A percentile compares a stretch with the other conserved stretches of the same genome.
Conservation (phyloP, 2,329 filamentous ascomycete species). For the Fulvia fulva region DNA sequence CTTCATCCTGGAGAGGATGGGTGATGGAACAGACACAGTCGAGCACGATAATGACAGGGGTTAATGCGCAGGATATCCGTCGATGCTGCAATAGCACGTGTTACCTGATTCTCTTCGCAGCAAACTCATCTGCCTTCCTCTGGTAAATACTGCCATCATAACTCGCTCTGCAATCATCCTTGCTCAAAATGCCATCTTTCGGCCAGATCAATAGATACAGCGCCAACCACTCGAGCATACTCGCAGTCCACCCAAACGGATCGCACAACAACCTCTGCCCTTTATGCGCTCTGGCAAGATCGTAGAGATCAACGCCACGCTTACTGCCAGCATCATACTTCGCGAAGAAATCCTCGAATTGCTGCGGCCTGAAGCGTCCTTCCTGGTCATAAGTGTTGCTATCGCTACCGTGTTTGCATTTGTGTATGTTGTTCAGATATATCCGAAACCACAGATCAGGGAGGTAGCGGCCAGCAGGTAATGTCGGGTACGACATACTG, state of each 20-base stretch:
- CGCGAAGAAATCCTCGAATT: constrained; percentile 47
- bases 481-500: constrained; percentile 50
- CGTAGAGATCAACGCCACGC: constrained; percentile 38
- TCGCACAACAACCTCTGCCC: constrained; percentile 43
- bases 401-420: constrained; percentile 44
- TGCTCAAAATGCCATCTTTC: constrained; percentile 52
- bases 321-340: constrained; percentile 42
- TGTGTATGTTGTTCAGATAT: constrained; percentile 39
- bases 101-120: constrained; percentile 15
- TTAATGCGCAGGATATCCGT: too few species aligned
- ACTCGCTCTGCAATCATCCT: constrained; percentile 54
- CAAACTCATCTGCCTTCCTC: constrained; percentile 36
- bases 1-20: too few species aligned
- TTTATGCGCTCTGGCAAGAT: constrained; percentile 38
- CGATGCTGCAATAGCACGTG: too few species aligned
- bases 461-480: constrained; percentile 32
- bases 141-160: constrained; percentile 54
- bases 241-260: constrained; percentile 45
- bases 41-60: too few species aligned
- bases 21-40: too few species aligned
- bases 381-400: constrained; percentile 44
- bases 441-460: constrained; percentile 46
- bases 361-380: constrained; percentile 44
- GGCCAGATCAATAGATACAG: constrained; percentile 55
- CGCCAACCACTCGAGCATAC: constrained; percentile 47